A percentile compares a stretch with the other conserved stretches of the same genome.
These are phyloP conservation scores for Chlorella sp. DNA, from an alignment of 139 green algal genomes.

Conservation along the genomic window DNA sequence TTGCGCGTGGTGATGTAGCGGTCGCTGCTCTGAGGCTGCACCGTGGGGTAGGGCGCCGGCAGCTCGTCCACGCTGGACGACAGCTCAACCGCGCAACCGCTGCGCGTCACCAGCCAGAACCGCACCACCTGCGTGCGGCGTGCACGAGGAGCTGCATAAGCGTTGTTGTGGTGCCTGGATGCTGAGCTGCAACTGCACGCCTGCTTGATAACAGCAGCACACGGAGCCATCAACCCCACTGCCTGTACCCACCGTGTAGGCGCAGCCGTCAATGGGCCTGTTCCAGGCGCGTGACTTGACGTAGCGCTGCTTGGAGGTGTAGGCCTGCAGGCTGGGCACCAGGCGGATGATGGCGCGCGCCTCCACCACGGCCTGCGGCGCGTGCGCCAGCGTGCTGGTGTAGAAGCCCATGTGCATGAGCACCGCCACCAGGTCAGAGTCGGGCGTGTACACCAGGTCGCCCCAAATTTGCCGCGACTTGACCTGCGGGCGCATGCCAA, in stretches of 20 bases:
- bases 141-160: too few relatives aligned
- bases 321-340: slow-evolving; percentile 49
- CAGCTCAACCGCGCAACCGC: slow-evolving; percentile 48
- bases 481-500: slow-evolving; percentile 73
- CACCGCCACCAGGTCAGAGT: slow-evolving; percentile 90
- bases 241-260: slow-evolving; percentile 51
- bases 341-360: slow-evolving; percentile 56
- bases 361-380: slow-evolving; percentile 33
- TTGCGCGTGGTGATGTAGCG: slow-evolving; percentile 67
- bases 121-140: slow-evolving; percentile 75
- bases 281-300: slow-evolving; percentile 82
- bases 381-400: slow-evolving; percentile 35
- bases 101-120: slow-evolving; percentile 60
- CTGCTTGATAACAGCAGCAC: too few relatives aligned
- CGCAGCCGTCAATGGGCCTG: slow-evolving; percentile 46
- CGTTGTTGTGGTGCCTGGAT: too few relatives aligned
- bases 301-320: slow-evolving; percentile 61
- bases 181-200: too few relatives aligned
- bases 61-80: slow-evolving; percentile 44
- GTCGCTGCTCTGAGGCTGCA: slow-evolving; percentile 58
- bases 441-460: slow-evolving; percentile 84
- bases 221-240: background rate
- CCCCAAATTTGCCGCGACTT: slow-evolving; percentile 91
- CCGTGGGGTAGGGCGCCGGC: slow-evolving; percentile 60
- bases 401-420: slow-evolving; percentile 92